Evolutionary conservation across 2,329 filamentous ascomycete genomes (phyloP), one percentile per base, ranked within the genome.

Genomic region (Cladorrhinum sp.): DNA sequence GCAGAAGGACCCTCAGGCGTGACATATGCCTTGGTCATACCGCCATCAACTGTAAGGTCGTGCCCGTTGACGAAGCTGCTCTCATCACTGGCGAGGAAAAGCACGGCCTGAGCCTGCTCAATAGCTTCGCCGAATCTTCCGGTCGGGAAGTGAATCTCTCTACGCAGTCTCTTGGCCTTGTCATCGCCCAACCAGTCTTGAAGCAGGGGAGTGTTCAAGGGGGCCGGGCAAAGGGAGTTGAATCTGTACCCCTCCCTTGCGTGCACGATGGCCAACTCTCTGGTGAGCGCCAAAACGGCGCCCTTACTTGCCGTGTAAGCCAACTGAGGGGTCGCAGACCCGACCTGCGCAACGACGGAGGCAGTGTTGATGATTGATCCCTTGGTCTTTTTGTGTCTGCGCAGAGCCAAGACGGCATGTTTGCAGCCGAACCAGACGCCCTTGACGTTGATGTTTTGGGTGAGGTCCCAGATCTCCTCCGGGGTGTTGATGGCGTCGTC

Each of bases 361-460:
- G 92, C 92, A 2, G 92, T 96, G 81, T 96, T 96, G 83, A 96
- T 93, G 76, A 97, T 86, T 75, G 88, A 92, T 55, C 85, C 91
- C 68, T 83, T 85, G 50, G 80, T 85, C 85, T 97, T 97, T 58
- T 84, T 83, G 80, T 96, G 82, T 69, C 86, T 87, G 66, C 92
- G 88, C 69, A 97, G 82, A 50, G 90, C 85, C 55, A 93, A 80
- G 25, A 97, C 87, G 6, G 93, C 92, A 75, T 96, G 91, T 82
- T 96, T 97, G 83, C 87, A 89, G 62, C 93, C 93, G 74, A 86
- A 97, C 93, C 93, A 96, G n/a, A 97, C 93, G 49, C 93, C 93
- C 84, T 97, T 97, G 75, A 96, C 93, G 76, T 97, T 97, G 81
- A 96, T 96, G 74, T 86, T 87, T 64, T 96, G 92, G 3, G 93